Base-by-base conservation (phyloP, 176 grass and related monocot genomes). In the Aegilops bicornis region DNA sequence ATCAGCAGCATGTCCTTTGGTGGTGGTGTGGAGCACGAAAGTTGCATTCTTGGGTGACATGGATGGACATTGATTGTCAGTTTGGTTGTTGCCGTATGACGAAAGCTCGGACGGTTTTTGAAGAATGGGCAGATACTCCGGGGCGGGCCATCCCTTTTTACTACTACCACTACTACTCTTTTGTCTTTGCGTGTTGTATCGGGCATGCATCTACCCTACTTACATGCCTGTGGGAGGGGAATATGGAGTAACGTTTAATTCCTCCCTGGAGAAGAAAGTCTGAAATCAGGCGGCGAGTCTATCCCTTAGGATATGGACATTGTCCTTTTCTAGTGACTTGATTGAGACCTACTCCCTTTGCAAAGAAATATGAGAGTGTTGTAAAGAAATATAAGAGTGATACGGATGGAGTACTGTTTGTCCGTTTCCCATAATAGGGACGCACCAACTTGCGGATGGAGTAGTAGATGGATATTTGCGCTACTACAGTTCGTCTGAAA, bases 171-270 rank as follows among this genome's bases (percentile, higher is more conserved):
- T 37, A 37, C 36, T 37, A 37, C 23, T 50, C 40, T 43, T 76
- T 54, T 76, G 73, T 76, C 45, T 76, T 76, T 76, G 73, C 73
- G 73, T 76, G 73, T 5, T 54, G 73, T 32, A 76, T 54, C 8
- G 25, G 73, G 43, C 25, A 76, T 76, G 43, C 73, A 52, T 76
- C 73, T 52, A 47, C 70, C 43, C 13, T 4, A 47, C 43, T 12
- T 12, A 14, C 43, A 47, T 47, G 43, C 10, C 42, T 43, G 10
- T 16, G 47, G 15, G 47, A 50, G 48, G 48, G 45, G 48, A 16
- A 17, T 17, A 52, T 17, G 48, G 48, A 52, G 48, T 52, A 5
- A 10, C 39, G 36, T 74, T 13, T 22, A 69, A 24, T 43, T 73
- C 10, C 37, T 24, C 24, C 14, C 24, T 50, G 24, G 29, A 30